These are phyloP conservation scores for Fusarium sp. DNA, from an alignment of 2,329 filamentous ascomycete species.

Conservation along the genomic window DNA sequence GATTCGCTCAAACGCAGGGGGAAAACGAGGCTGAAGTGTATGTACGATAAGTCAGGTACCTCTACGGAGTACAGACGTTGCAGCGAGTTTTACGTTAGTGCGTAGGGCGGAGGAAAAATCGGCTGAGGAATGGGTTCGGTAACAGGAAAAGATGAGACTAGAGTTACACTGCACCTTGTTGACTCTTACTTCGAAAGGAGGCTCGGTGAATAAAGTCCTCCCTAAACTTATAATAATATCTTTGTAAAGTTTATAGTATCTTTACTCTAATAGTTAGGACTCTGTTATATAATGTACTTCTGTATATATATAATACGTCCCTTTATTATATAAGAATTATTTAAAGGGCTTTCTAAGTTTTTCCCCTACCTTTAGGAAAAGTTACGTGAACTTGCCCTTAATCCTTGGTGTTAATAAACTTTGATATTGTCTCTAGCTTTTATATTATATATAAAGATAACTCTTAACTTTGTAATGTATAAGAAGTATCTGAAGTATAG, in stretches of 20 bases:
- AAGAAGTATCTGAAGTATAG: too few relatives aligned
- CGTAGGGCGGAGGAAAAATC: constrained; percentile 34
- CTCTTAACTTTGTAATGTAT: neutral
- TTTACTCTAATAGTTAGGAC: neutral
- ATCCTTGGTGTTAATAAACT: neutral
- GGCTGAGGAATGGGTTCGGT: constrained; percentile 29
- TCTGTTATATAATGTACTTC: too few relatives aligned
- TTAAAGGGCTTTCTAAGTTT: too few relatives aligned
- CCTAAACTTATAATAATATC: too few relatives aligned
- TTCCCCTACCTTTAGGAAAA: too few relatives aligned
- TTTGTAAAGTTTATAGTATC: too few relatives aligned
- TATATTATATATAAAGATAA: neutral
- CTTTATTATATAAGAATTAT: too few relatives aligned
- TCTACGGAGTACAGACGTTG: neutral
- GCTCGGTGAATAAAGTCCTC: too few relatives aligned
- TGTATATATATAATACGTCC: too few relatives aligned
- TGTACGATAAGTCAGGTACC: constrained; percentile 12
- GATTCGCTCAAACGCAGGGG: neutral
- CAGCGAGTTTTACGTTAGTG: constrained; percentile 34
- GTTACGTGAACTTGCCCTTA: constrained; percentile 3
- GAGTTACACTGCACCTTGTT: constrained; percentile 22
- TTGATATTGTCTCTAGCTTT: neutral
- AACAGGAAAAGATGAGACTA: constrained; percentile 7
- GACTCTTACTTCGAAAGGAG: neutral
- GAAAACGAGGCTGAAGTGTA: constrained; percentile 20